A percentile compares a stretch with the other conserved stretches of the same genome.
phyloP scores from a whole-genome alignment of 208 protist species.

The Lotmaria passim region DNA sequence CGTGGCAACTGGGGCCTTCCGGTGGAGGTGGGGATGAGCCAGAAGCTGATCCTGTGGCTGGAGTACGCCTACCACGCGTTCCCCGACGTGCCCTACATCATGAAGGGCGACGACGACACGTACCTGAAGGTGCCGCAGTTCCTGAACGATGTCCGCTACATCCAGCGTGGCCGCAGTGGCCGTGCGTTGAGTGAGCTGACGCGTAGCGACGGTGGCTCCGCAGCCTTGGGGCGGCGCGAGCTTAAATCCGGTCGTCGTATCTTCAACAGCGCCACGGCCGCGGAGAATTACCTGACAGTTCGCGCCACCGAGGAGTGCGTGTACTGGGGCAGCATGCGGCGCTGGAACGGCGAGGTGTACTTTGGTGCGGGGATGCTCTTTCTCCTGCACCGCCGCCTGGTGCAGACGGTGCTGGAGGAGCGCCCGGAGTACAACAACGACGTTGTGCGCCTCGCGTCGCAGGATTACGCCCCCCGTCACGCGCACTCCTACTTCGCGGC shows the following conservation, averaged over 20 bases:
- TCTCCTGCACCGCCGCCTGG: constrained; percentile 15
- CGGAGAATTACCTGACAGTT: too few relatives aligned
- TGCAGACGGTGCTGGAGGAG: constrained; percentile 6
- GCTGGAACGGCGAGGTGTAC: not conserved
- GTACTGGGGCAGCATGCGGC: constrained; percentile 28
- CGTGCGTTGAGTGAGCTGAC: not conserved
- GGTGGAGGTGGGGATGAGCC: constrained; percentile 49
- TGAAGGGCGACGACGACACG: constrained; percentile 63
- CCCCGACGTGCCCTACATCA: constrained; percentile 38
- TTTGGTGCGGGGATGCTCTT: constrained; percentile 22
- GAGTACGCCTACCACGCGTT: constrained; percentile 46
- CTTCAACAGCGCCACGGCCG: too few relatives aligned
- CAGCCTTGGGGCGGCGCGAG: too few relatives aligned
- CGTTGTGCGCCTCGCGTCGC: not conserved
- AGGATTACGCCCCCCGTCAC: not conserved
- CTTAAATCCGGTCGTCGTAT: too few relatives aligned
- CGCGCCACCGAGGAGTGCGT: constrained; percentile 20
- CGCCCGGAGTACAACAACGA: not conserved
- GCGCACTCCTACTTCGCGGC: not conserved
- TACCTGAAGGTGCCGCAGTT: constrained; percentile 62
- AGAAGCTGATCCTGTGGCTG: constrained; percentile 56
- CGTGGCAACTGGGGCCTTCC: constrained; percentile 36
- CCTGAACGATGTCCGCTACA: constrained; percentile 35
- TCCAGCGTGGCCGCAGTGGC: not conserved
- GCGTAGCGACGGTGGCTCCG: too few relatives aligned